A percentile compares a stretch with the other conserved stretches of the same genome.
Evolutionary conservation across 1,284 basidiomycete species (phyloP).

Genomic region (Phellinidium pouzarii): DNA sequence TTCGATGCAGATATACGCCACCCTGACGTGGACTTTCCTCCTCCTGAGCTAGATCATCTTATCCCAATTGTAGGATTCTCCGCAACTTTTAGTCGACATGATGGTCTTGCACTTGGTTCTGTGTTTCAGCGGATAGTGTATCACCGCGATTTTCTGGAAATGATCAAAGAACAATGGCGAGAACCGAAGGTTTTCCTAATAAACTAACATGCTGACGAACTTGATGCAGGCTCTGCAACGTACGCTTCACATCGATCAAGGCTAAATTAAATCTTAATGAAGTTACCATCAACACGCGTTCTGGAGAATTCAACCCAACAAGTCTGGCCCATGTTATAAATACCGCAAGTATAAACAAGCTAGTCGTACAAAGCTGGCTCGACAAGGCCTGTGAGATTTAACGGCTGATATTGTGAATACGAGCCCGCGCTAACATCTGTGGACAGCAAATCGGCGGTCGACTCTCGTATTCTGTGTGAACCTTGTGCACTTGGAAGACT

Average conservation of each 20-base stretch:
- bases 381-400: conserved; percentile 61
- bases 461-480: conserved; percentile 91
- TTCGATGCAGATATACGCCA: conserved; percentile 61
- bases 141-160: conserved; percentile 86
- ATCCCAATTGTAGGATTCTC: conserved; percentile 93
- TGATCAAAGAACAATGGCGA: conserved; percentile 91
- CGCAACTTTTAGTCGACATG: conserved; percentile 90
- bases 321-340: conserved; percentile 79
- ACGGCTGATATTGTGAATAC: conserved; percentile 10
- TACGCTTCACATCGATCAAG: conserved; percentile 76
- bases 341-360: conserved; percentile 64
- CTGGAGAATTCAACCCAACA: conserved; percentile 75
- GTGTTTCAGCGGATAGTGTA: conserved; percentile 93
- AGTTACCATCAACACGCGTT: conserved; percentile 57
- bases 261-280: conserved; percentile 64
- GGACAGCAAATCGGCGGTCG: conserved; percentile 59
- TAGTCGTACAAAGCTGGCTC: conserved; percentile 77
- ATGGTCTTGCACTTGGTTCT: conserved; percentile 82
- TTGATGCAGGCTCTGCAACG: conserved; percentile 67
- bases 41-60: conserved; percentile 34
- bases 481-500: conserved; percentile 71
- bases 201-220: conserved; percentile 8
- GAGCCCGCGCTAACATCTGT: conserved; percentile 11
- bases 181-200: conserved; percentile 17
- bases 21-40: conserved; percentile 38